Base-by-base conservation (phyloP, 768 basidiomycete species). In the Coprinopsis strossmayeri region DNA sequence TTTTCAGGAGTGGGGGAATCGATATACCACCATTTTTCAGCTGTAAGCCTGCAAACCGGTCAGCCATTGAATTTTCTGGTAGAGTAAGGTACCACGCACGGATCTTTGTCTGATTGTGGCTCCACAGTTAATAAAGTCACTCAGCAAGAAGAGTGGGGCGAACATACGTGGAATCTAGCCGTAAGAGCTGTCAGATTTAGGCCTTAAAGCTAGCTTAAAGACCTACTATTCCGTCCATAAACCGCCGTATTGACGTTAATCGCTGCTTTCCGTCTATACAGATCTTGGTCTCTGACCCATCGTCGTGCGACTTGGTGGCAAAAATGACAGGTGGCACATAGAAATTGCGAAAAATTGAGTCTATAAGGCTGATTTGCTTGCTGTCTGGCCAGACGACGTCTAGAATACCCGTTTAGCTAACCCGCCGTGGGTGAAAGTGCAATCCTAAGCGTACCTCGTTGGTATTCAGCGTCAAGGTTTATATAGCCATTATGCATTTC, bases 221-320 rank as follows among this genome's bases (percentile, higher is more conserved):
- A 37, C 47, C 41, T 10, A 28, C 40, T 3, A 34, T 2, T 34
- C 25, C 21, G 20, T 43, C 20, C 18, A 64, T 79, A 13, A 54
- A 84, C 85, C 76, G 69, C 39, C 80, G 71, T 40, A 91, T 82
- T 0, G 85, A 87, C 0, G 86, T 89, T 40, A 89, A 61, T 21
- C 89, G 68, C 59, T 91, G 89, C 58, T 91, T 91, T 15, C 89
- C 89, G 56, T 89, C 87, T 5, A 87, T 85, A 56, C 84, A 87
- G 1, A 78, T 79, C 55, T 78, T 78, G 2, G 66, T 71, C 57
- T 87, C 85, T 0, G 74, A 65, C 0, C 87, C 87, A 55, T 89
- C 85, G 0, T 81, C 76, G 27, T 62, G 57, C 1, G 67, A 61
- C 18, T 75, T 65, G 11, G 79, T 73, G 51, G 82, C 81, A 47